A percentile compares a stretch with the other conserved stretches of the same genome.
Conservation (phyloP, 108 stramenopile genomes). For the Cyclotella cryptica region DNA sequence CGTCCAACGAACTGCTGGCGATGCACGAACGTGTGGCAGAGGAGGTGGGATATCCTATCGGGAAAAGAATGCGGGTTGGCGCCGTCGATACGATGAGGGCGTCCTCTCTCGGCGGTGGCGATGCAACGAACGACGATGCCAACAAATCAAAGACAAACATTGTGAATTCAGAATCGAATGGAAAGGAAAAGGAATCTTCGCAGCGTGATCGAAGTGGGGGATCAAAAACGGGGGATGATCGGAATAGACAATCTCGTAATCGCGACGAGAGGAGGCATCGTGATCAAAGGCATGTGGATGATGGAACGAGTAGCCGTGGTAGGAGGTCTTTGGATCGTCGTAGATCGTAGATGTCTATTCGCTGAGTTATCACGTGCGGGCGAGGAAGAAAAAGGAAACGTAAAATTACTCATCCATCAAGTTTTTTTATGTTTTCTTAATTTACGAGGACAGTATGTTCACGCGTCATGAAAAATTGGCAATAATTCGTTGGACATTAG, state of each 20-base stretch:
- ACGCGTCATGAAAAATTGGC: too few relatives aligned
- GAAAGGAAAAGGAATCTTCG: background rate
- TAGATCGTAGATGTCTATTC: background rate
- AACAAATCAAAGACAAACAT: background rate
- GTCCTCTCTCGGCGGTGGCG: background rate
- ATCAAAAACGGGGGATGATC: background rate
- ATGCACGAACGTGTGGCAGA: conserved; percentile 34
- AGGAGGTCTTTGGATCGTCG: conserved; percentile 4
- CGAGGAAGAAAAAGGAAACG: too few relatives aligned
- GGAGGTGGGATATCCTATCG: conserved; percentile 30
- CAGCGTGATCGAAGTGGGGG: background rate
- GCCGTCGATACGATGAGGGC: background rate
- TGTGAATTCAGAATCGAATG: background rate
- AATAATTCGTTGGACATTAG: too few relatives aligned
- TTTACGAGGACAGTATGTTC: too few relatives aligned
- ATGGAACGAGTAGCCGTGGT: background rate
- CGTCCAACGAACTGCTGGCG: conserved; percentile 26
- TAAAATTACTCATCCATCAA: background rate
- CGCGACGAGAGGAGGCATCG: background rate
- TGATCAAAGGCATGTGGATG: background rate
- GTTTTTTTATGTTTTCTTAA: background rate
- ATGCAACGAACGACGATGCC: background rate
- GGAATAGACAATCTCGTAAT: background rate
- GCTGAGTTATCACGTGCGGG: background rate
- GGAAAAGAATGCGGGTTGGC: conserved; percentile 6